Evolutionary conservation across 371 early-diverging fungal species (phyloP).

Genomic region (Lichtheimia hyalospora): DNA sequence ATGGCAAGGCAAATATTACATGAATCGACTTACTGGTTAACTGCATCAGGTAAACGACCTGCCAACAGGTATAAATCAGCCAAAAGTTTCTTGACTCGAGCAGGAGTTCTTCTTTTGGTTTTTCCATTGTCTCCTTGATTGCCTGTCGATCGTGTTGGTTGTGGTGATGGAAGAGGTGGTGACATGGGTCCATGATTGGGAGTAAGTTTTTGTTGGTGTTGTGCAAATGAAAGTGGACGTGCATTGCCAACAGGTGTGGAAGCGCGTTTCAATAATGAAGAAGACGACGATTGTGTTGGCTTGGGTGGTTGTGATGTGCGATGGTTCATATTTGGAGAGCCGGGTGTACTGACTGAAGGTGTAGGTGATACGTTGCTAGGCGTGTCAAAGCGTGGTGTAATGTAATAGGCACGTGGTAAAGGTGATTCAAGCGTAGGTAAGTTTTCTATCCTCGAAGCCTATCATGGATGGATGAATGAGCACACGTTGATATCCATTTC

Average conservation of each 20-base stretch:
- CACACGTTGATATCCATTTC: not conserved
- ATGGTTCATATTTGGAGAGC: constrained; percentile 5
- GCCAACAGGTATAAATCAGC: constrained; percentile 80
- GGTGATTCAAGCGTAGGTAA: constrained; percentile 38
- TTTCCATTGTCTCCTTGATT: constrained; percentile 23
- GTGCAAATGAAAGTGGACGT: constrained; percentile 6
- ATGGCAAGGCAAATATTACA: not conserved
- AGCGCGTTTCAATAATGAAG: constrained; percentile 26
- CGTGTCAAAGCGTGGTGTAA: constrained; percentile 11
- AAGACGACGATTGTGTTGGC: constrained; percentile 20
- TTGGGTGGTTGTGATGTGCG: constrained; percentile 22
- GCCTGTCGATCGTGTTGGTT: constrained; percentile 18
- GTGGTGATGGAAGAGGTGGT: constrained; percentile 18
- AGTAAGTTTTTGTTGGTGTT: constrained; percentile 6
- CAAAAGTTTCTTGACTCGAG: constrained; percentile 73
- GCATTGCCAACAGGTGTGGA: constrained; percentile 15
- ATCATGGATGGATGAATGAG: not conserved
- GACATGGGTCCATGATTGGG: constrained; percentile 17
- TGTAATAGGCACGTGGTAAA: constrained; percentile 15
- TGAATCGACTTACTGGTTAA: constrained; percentile 45
- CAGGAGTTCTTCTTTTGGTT: constrained; percentile 63
- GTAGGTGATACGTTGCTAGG: constrained; percentile 15
- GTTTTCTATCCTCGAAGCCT: constrained; percentile 36
- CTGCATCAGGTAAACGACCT: constrained; percentile 76
- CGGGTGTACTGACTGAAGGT: constrained; percentile 24